These are phyloP conservation scores for Debaryomyces sp. DNA, from an alignment of 1,139 yeast species.

Conservation along the genomic window DNA sequence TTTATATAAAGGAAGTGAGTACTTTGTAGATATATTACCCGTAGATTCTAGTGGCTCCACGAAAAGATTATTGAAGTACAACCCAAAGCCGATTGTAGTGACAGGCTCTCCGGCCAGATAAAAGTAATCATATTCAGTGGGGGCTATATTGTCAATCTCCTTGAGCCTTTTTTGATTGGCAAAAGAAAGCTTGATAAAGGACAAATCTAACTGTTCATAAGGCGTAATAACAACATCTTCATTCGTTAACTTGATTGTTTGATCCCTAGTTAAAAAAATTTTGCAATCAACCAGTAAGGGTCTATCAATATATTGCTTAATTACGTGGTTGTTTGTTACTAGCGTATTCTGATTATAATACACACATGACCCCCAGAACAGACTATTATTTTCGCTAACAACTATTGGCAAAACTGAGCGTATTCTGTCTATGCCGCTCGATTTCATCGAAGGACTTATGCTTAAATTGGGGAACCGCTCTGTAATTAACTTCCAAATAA, in stretches of 20 bases:
- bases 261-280: slow-evolving; percentile 13
- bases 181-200: slow-evolving; percentile 32
- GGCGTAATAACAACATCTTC: slow-evolving; percentile 28
- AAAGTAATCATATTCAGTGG: slow-evolving; percentile 12
- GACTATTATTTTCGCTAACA: slow-evolving; percentile 10
- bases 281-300: slow-evolving; percentile 5
- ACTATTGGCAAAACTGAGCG: slow-evolving; percentile 21
- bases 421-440: neutral
- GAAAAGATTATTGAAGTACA: slow-evolving; percentile 35
- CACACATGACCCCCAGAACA: slow-evolving; percentile 43
- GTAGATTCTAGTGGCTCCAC: slow-evolving; percentile 45
- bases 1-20: slow-evolving; percentile 16
- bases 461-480: neutral
- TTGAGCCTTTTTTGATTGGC: slow-evolving; percentile 12
- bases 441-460: neutral
- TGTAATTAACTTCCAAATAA: slow-evolving; percentile 12
- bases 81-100: slow-evolving; percentile 59
- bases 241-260: slow-evolving; percentile 10
- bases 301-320: slow-evolving; percentile 24
- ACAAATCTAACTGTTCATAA: slow-evolving; percentile 35
- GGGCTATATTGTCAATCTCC: slow-evolving; percentile 2
- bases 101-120: slow-evolving; percentile 39
- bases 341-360: slow-evolving; percentile 27
- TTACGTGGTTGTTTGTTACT: slow-evolving; percentile 41
- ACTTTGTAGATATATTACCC: slow-evolving; percentile 44